phyloP scores from a whole-genome alignment of 805 yeast genomes.

The Suhomyces kilbournensis region DNA sequence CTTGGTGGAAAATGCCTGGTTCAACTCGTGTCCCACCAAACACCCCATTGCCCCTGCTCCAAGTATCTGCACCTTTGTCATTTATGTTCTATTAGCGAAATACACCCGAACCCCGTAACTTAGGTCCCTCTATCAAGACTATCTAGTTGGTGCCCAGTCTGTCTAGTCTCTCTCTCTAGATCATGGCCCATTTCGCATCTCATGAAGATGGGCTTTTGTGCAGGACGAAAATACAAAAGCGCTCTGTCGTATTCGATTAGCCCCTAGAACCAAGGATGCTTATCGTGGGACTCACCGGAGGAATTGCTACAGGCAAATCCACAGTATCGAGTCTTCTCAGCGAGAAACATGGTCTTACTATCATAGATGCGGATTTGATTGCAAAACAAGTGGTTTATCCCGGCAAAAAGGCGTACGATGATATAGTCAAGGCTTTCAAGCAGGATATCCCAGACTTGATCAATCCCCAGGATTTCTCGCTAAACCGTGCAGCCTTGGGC shows the following conservation, averaged over 20 bases:
- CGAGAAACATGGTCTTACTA: slow-evolving; percentile 49
- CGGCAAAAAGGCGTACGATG: slow-evolving; percentile 64
- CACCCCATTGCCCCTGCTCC: slow-evolving; percentile 58
- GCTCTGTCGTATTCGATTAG: background rate
- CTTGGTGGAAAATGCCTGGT: slow-evolving; percentile 37
- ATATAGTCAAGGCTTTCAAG: slow-evolving; percentile 60
- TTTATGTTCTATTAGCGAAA: background rate
- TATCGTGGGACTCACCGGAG: slow-evolving; percentile 94
- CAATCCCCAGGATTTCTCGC: slow-evolving; percentile 34
- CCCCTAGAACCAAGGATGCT: slow-evolving; percentile 52
- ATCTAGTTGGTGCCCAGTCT: background rate
- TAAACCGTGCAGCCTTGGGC: slow-evolving; percentile 78
- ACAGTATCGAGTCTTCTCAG: slow-evolving; percentile 69
- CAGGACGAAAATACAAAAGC: background rate
- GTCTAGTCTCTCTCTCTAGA: too few relatives aligned
- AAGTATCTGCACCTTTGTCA: slow-evolving; percentile 34
- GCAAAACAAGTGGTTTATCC: slow-evolving; percentile 87
- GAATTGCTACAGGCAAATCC: slow-evolving; percentile 95
- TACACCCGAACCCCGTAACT: background rate
- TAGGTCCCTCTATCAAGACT: background rate
- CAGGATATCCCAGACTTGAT: slow-evolving; percentile 51
- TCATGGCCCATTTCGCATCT: background rate
- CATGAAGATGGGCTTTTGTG: background rate
- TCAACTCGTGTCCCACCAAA: slow-evolving; percentile 45
- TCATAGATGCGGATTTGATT: slow-evolving; percentile 88